Base-by-base conservation (phyloP, 352 stramenopile genomes). In the Phytophthora rubi region DNA sequence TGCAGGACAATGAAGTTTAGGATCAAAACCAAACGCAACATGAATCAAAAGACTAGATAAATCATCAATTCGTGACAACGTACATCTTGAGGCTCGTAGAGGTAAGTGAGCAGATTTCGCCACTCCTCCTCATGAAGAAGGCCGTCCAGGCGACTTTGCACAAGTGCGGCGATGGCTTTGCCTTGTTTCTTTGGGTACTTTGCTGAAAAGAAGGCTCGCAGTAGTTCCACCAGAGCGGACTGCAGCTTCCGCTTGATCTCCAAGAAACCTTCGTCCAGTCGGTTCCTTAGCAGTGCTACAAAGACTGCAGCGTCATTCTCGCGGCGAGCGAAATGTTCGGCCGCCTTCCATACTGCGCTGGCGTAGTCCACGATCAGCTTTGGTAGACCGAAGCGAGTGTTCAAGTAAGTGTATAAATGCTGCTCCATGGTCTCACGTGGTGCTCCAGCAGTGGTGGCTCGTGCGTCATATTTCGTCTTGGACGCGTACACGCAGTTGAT, bases 381-480 rank as follows among this genome's bases (percentile, higher is more conserved):
- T 0, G 85, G 81, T 15, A 97, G 71, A 1, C 90, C 90, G 55
- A 96, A 97, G n/a, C 87, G 82, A 62, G 94, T 89, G 62, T 93
- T 94, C 52, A 97, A 66, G 53, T 93, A 97, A 54, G 90, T 90
- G 77, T 97, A 96, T 79, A 97, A 79, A 65, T 97, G 90, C 73
- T 97, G 90, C 83, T 97, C 89, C 63, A 96, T 87, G 4, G 89
- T 97, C 53, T 97, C 90, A 3, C 83, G 78, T 15, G 89, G 79
- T 0, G 90, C 78, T 1, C 82, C 67, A 32, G 73, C 65, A 5
- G 75, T 75, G 5, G 61, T 68, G 8, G 63, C 72, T n/a, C 82
- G 83, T 0, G 66, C 70, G 53, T 97, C 87, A 37, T 83, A 87
- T 59, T 91, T 94, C 21, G 33, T 53, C 54, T 97, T 97, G 18